phyloP scores from a whole-genome alignment of 345 rosid species.

The Murraya paniculata region DNA sequence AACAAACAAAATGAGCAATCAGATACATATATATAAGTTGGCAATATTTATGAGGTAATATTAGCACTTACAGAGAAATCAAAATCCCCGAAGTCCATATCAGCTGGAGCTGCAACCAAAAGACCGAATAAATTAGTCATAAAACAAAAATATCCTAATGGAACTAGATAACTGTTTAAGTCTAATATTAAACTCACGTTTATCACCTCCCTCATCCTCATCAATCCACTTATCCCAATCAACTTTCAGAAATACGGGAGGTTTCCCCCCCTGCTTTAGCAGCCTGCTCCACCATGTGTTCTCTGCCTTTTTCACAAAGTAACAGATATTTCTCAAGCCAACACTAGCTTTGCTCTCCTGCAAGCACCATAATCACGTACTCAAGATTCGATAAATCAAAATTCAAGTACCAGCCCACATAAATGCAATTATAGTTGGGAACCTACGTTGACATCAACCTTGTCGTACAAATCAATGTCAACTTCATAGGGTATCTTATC shows the following conservation, averaged over 20 bases:
- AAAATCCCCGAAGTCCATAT: constrained; percentile 39
- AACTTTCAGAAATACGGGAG: constrained; percentile 50
- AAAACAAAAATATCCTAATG: not conserved
- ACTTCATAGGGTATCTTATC: constrained; percentile 47
- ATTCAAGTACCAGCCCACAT: not conserved
- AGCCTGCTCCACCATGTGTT: constrained; percentile 59
- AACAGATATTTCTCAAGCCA: constrained; percentile 42
- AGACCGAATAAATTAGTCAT: constrained; percentile 7
- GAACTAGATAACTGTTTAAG: not conserved
- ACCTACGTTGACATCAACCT: constrained; percentile 47
- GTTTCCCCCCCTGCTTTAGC: constrained; percentile 41
- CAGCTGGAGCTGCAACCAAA: constrained; percentile 19
- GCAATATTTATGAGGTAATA: not conserved
- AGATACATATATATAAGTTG: not conserved
- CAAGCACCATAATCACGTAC: not conserved
- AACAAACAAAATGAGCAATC: not conserved
- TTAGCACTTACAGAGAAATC: constrained; percentile 39
- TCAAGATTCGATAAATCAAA: not conserved
- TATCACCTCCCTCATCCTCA: constrained; percentile 51
- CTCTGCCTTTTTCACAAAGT: constrained; percentile 50
- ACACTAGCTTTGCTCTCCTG: constrained; percentile 55
- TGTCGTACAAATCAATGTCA: constrained; percentile 43
- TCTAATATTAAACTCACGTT: constrained; percentile 14
- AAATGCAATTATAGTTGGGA: not conserved
- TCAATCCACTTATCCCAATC: constrained; percentile 71